Percentiles rank a stretch among this genome's conserved stretches.
Evolutionary conservation across 208 protist genomes (phyloP).

Genomic region (Giardia muris): DNA sequence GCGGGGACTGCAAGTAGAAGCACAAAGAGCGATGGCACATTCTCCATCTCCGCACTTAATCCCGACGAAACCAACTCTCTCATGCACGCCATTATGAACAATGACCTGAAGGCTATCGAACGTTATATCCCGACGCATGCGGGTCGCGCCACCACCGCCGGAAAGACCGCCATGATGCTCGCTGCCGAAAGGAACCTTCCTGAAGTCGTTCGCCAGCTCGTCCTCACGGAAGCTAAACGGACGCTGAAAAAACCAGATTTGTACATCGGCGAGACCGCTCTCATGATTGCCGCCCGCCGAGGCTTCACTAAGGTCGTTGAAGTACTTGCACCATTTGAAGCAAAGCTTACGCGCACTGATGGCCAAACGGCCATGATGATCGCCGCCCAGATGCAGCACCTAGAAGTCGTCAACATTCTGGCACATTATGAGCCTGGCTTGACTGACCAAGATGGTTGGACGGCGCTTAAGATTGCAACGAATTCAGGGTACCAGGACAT

Average conservation of each 20-base stretch:
- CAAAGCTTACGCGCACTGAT: background rate
- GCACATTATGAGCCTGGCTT: background rate
- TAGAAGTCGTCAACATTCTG: background rate
- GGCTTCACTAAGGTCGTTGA: background rate
- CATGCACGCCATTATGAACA: background rate
- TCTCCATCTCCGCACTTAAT: background rate
- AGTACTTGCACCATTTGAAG: background rate
- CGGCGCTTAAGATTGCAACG: background rate
- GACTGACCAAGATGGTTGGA: background rate
- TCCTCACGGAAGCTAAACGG: background rate
- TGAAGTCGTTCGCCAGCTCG: background rate
- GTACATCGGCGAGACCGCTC: background rate
- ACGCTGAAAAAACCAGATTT: background rate
- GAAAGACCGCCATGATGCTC: background rate
- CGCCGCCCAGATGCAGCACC: background rate
- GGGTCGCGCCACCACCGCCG: background rate
- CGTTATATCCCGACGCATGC: background rate
- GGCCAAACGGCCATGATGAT: background rate
- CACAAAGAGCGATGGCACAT: background rate
- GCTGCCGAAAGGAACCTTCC: background rate
- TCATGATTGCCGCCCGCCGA: background rate
- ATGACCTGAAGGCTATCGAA: background rate
- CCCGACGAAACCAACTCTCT: background rate
- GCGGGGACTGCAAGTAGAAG: no score
- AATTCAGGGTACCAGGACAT: background rate